These are phyloP conservation scores for Fusarium sarcochroum DNA, from an alignment of 2,329 filamentous ascomycete genomes.

Conservation along the genomic window DNA sequence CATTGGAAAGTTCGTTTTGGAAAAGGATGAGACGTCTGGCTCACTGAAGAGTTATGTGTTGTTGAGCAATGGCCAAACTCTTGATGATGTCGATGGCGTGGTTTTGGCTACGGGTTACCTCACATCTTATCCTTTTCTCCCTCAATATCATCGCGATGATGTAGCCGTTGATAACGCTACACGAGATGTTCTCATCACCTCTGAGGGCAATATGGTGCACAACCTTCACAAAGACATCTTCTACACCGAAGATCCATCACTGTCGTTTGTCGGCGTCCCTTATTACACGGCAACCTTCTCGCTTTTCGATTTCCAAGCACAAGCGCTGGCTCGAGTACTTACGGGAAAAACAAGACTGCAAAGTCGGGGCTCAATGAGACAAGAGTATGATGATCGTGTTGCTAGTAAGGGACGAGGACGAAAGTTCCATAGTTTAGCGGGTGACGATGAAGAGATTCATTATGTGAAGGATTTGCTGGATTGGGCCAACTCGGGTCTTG, in stretches of 20 bases:
- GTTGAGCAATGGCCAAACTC: conserved; percentile 65
- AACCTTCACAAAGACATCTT: conserved; percentile 80
- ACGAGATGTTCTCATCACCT: conserved; percentile 69
- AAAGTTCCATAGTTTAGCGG: conserved; percentile 46
- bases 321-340: conserved; percentile 70
- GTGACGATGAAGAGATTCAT: conserved; percentile 38
- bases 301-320: conserved; percentile 78
- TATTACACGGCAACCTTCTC: conserved; percentile 78
- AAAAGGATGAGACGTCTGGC: neutral
- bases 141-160: conserved; percentile 59
- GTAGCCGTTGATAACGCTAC: conserved; percentile 61
- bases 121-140: conserved; percentile 75
- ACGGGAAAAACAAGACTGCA: conserved; percentile 59
- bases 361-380: neutral
- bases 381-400: conserved; percentile 45
- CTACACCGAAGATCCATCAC: conserved; percentile 75
- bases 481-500: conserved; percentile 39
- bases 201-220: conserved; percentile 73
- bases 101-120: conserved; percentile 79
- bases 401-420: conserved; percentile 37
- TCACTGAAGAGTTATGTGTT: conserved; percentile 64
- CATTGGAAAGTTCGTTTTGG: conserved; percentile 60
- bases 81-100: conserved; percentile 72
- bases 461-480: conserved; percentile 44
- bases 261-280: conserved; percentile 75